Conservation (phyloP, 805 yeast genomes). For the Wickerhamiella alocasiicola region DNA sequence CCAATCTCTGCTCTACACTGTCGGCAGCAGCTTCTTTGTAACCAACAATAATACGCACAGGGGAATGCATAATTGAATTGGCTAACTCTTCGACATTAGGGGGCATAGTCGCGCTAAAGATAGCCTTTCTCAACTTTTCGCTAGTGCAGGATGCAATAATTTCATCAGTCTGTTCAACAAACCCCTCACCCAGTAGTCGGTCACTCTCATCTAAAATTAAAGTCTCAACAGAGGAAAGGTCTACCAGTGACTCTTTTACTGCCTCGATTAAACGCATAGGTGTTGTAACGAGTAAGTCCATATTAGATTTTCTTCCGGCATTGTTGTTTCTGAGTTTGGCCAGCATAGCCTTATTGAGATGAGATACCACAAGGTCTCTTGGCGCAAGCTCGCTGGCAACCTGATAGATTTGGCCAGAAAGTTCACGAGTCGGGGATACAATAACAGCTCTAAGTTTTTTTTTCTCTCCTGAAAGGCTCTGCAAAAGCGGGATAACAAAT, state of each 20-base stretch:
- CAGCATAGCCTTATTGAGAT: conserved; percentile 60
- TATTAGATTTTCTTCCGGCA: conserved; percentile 46
- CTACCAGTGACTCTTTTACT: conserved; percentile 47
- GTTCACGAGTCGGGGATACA: conserved; percentile 88
- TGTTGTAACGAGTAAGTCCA: conserved; percentile 73
- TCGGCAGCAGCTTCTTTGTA: conserved; percentile 86
- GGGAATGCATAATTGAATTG: conserved; percentile 68
- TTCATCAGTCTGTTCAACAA: conserved; percentile 82
- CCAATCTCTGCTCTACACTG: conserved; percentile 68
- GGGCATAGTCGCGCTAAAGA: conserved; percentile 93
- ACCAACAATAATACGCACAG: conserved; percentile 79
- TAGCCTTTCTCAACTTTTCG: conserved; percentile 46
- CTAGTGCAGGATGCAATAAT: conserved; percentile 47
- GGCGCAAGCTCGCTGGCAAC: conserved; percentile 48
- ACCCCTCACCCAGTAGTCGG: conserved; percentile 74
- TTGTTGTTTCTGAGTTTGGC: conserved; percentile 46
- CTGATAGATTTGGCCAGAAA: conserved; percentile 72
- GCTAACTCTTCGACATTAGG: conserved; percentile 87
- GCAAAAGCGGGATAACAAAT: conserved; percentile 71
- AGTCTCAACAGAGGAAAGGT: conserved; percentile 54
- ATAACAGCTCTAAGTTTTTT: conserved; percentile 44
- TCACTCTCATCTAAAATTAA: conserved; percentile 93
- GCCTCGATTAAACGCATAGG: conserved; percentile 81
- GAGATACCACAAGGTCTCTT: conserved; percentile 45
- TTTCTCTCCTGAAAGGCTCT: conserved; percentile 29